Base-by-base conservation (phyloP, 768 basidiomycete genomes). In the Epithele typhae region DNA sequence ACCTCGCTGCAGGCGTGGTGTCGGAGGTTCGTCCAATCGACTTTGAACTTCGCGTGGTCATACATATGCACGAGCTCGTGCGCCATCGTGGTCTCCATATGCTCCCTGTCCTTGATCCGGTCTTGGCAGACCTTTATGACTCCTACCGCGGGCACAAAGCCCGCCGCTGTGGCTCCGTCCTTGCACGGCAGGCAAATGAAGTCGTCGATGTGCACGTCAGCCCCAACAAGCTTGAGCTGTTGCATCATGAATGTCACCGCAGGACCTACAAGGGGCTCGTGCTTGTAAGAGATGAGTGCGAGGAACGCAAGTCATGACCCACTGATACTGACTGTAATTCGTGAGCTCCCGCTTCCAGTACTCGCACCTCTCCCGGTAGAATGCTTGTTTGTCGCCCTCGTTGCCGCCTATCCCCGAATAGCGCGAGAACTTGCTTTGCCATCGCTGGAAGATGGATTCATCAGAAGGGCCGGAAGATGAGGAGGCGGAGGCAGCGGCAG, bases 1-100 rank as follows among this genome's bases (percentile, higher is more conserved):
- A 95, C 95, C 80, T 98, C 95, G 59, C 88, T 92, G 64, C 96
- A 99, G 3, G 95, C 96, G 62, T 96, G 92, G 70, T 96, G 93
- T 48, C 92, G 71, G 46, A 98, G 62, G 66, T 98, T 87, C 38
- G 65, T 67, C 93, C 91, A 96, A 64, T 96, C 82, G 1, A 96
- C 87, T 51, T 92, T 89, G 71, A 98, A 98, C 65, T 82, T 82
- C 67, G 90, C 88, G 52, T 95, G 89, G 64, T 99, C 96, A 62
- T 89, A 98, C 77, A 92, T 83, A 61, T 98, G 96, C 21, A 98
- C 68, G 37, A 98, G 78, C 63, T 99, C 96, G 60, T 99, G 96
- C 18, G 87, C 77, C 25, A 99, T 70, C 24, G 94, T 95, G 59
- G 91, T 81, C 65, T 98, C 93, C 87, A 94, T 85, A 57, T 96